A percentile compares a stretch with the other conserved stretches of the same genome.
phyloP scores from a whole-genome alignment of 345 rosid genomes.

The Syzygium jambos region DNA sequence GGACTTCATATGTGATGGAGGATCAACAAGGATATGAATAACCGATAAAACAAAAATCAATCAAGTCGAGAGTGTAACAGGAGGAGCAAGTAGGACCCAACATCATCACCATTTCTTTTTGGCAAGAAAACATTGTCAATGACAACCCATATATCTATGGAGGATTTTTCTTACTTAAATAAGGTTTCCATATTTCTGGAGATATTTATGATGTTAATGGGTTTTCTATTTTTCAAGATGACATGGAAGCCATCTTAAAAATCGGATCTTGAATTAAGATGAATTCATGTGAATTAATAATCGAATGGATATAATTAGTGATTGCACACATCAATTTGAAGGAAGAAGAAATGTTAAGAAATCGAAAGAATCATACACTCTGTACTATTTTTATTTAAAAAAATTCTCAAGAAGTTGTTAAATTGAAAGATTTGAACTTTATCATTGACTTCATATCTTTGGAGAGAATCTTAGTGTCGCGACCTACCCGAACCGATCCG shows the following conservation, averaged over 20 bases:
- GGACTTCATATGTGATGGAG: neutral
- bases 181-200: neutral
- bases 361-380: neutral
- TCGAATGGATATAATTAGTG: neutral
- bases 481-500: too few relatives aligned
- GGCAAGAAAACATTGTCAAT: neutral
- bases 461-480: neutral
- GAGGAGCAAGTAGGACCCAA: too few relatives aligned
- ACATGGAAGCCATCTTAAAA: neutral
- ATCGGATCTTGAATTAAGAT: neutral
- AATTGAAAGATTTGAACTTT: neutral
- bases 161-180: neutral
- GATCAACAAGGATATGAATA: neutral
- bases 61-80: neutral
- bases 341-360: neutral
- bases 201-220: neutral
- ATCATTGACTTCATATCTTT: neutral
- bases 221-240: neutral
- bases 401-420: neutral
- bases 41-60: neutral
- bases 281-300: neutral
- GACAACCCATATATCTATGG: neutral
- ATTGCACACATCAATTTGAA: neutral
- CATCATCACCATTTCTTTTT: neutral
- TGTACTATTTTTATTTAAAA: too few relatives aligned